These are phyloP conservation scores for Lactarius quietus DNA, from an alignment of 768 basidiomycete genomes.

Conservation along the genomic window DNA sequence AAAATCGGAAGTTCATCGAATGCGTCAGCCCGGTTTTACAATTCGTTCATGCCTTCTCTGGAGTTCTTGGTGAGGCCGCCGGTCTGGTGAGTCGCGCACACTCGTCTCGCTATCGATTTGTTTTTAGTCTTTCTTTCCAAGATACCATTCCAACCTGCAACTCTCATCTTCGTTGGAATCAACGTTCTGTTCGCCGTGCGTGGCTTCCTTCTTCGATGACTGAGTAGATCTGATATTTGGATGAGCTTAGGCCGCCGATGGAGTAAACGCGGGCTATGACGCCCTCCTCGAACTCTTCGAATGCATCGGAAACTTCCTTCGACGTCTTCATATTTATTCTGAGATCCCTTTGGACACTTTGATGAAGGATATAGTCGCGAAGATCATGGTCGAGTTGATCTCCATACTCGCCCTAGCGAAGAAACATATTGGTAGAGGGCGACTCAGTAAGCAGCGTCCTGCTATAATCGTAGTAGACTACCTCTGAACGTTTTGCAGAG, in stretches of 20 bases:
- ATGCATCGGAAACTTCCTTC: background rate
- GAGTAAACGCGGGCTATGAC: too few species aligned
- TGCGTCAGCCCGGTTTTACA: too few species aligned
- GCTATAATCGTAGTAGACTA: background rate
- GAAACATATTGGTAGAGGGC: slow-evolving; percentile 8
- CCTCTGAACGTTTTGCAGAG: background rate
- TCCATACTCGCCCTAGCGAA: slow-evolving; percentile 8
- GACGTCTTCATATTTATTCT: slow-evolving; percentile 2
- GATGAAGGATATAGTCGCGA: slow-evolving; percentile 1
- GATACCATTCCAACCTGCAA: background rate
- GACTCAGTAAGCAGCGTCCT: slow-evolving; percentile 1
- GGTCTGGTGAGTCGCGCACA: too few species aligned
- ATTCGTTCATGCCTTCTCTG: too few species aligned
- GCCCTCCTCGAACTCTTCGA: background rate
- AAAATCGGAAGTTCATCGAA: too few species aligned
- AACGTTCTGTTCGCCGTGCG: background rate
- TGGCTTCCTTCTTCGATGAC: too few species aligned
- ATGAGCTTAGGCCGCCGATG: too few species aligned
- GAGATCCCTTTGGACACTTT: background rate
- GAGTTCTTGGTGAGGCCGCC: too few species aligned
- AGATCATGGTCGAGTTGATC: slow-evolving; percentile 6
- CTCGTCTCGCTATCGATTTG: too few species aligned
- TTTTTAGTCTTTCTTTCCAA: too few species aligned
- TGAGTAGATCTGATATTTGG: too few species aligned
- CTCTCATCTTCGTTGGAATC: background rate